Evolutionary conservation across 306 rosid species (phyloP), one percentile per base, ranked within the genome.

Genomic region (Ormosia semicastrata): DNA sequence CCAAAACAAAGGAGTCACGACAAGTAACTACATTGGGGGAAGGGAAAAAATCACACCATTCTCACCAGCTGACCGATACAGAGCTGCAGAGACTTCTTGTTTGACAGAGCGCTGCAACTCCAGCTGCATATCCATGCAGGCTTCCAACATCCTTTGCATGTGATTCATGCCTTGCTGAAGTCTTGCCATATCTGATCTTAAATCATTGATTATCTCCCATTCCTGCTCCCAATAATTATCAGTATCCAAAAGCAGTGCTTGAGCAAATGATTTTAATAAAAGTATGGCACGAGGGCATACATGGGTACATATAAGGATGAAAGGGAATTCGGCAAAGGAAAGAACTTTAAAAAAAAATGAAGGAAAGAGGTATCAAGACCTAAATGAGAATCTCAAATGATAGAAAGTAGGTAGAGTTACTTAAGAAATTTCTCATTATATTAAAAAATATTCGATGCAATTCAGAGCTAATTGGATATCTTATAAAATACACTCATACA

Each of bases 151-250:
- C 84, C 97, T 92, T 90, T 95, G 99, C 99, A 95, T 95, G 88
- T 93, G 99, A 82, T 91, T 93, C 99, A 95, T 95, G 82, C 99
- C 98, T 86, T 95, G 99, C 84, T 95, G 99, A 87, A 95, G 99
- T 86, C 97, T 90, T 39, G 94, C 89, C 98, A 95, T 95, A 81
- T 95, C 99, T 50, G 97, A 86, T 85, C 97, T 88, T 75, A 95
- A 88, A 85, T 95, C 99, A 82, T 93, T 93, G 81, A 93, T 76
- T 82, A 93, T 92, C 93, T 95, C 99, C 99, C 98, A 95, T 79
- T 93, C 99, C 99, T 95, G 91, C 76, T 79, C 66, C 66, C 71
- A 71, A 73, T 37, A 37, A 37, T 37, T 37, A 37, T 50, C 73
- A 80, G 40, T 49, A 85, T 81, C 32, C 76, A 73, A 43, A 54